Evolutionary conservation across 2,329 filamentous ascomycete genomes (phyloP).

Genomic region (Taxawa tesnikishii): DNA sequence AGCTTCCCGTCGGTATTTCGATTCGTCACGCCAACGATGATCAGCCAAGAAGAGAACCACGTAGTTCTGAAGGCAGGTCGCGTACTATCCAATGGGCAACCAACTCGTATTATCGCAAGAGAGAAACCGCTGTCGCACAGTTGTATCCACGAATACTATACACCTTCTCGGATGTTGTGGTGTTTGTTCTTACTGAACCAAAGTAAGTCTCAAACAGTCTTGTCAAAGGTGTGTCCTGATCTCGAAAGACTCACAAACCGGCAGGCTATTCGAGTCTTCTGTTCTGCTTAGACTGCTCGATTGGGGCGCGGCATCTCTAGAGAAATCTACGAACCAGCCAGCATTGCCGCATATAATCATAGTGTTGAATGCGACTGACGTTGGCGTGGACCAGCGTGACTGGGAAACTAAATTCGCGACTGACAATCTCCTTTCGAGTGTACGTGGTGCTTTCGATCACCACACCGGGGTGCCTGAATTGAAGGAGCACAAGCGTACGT

Average conservation of each 20-base stretch:
- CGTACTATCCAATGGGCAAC: constrained; percentile 20
- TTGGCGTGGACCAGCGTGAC: constrained; percentile 21
- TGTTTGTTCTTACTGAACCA: constrained; percentile 28
- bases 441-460: constrained; percentile 19
- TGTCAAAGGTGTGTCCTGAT: too few relatives aligned
- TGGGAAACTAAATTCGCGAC: constrained; percentile 32
- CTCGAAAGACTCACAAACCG: constrained; percentile 4
- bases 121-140: constrained; percentile 25
- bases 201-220: too few relatives aligned
- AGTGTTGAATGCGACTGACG: constrained; percentile 33
- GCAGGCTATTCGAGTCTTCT: constrained; percentile 24
- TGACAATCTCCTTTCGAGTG: constrained; percentile 6
- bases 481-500: constrained; percentile 24
- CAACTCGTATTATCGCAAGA: constrained; percentile 16
- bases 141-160: constrained; percentile 30
- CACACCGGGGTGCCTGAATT: constrained; percentile 18
- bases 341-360: constrained; percentile 37
- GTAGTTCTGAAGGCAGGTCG: too few relatives aligned
- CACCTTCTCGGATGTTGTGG: constrained; percentile 31
- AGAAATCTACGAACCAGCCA: constrained; percentile 38
- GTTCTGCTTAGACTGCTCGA: constrained; percentile 29
- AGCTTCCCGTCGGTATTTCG: constrained; percentile 23
- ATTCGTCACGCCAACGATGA: too few relatives aligned
- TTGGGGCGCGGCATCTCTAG: constrained; percentile 34
- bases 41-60: too few relatives aligned